phyloP scores from a whole-genome alignment of 768 basidiomycete species.

The Tulasnella calospora region DNA sequence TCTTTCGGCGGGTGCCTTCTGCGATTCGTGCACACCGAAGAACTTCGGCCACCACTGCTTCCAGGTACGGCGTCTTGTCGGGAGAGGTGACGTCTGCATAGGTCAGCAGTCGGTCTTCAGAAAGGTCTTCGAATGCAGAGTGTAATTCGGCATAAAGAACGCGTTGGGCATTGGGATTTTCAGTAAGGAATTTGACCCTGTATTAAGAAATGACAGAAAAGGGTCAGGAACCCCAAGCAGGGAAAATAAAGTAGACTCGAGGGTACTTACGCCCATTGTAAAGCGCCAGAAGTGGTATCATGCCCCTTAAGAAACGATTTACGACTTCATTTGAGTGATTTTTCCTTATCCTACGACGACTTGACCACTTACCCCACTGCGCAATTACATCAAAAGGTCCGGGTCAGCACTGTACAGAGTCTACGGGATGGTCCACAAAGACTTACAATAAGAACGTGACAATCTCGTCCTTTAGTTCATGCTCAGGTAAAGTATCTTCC shows the following conservation, averaged over 20 bases:
- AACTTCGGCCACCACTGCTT: conserved; percentile 4
- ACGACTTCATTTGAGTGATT: background rate
- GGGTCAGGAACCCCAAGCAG: background rate
- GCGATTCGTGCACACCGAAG: background rate
- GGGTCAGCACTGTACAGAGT: background rate
- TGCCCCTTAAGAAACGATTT: background rate
- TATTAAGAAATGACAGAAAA: background rate
- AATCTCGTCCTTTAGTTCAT: background rate
- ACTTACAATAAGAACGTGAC: background rate
- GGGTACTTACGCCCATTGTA: conserved; percentile 11
- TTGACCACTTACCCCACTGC: background rate
- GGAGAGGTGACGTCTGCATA: conserved; percentile 5
- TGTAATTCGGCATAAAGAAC: background rate
- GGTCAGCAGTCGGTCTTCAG: background rate
- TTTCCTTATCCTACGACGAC: too few relatives aligned
- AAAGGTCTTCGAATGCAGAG: background rate
- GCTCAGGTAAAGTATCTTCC: background rate
- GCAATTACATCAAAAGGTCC: background rate
- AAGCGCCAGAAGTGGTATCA: background rate
- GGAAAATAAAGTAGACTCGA: background rate
- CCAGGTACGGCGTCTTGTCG: conserved; percentile 19
- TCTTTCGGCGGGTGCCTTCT: background rate
- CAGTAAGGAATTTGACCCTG: conserved; percentile 1
- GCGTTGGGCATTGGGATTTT: background rate
- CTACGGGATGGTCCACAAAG: too few relatives aligned